phyloP scores from a whole-genome alignment of 805 yeast genomes.

The Lipomyces spencermartinsiae region DNA sequence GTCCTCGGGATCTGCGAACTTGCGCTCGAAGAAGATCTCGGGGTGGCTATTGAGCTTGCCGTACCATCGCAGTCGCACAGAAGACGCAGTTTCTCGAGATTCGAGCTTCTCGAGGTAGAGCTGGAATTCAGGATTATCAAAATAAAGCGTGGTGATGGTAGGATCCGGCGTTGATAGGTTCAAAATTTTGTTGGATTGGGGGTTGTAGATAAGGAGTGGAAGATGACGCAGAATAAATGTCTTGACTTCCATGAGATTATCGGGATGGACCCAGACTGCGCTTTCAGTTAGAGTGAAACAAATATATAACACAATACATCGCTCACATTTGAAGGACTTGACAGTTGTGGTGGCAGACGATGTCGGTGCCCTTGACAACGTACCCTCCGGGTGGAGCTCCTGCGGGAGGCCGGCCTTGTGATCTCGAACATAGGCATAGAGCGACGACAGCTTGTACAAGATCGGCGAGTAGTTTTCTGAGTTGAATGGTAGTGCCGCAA shows the following conservation, averaged over 20 bases:
- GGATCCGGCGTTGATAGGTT: slow-evolving; percentile 62
- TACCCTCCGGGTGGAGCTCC: slow-evolving; percentile 32
- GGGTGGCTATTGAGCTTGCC: slow-evolving; percentile 80
- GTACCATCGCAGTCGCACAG: slow-evolving; percentile 88
- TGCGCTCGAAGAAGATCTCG: slow-evolving; percentile 81
- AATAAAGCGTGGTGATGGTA: slow-evolving; percentile 81
- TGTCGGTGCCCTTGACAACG: slow-evolving; percentile 26
- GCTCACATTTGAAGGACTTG: slow-evolving; percentile 45
- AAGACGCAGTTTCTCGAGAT: slow-evolving; percentile 55
- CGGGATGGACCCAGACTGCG: slow-evolving; percentile 97
- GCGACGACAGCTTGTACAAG: slow-evolving; percentile 73
- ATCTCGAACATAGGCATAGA: slow-evolving; percentile 82
- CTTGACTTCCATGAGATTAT: slow-evolving; percentile 94
- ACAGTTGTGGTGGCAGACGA: slow-evolving; percentile 41
- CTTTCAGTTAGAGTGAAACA: background rate
- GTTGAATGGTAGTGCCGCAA: slow-evolving; percentile 87
- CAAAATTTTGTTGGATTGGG: slow-evolving; percentile 52
- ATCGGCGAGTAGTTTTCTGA: slow-evolving; percentile 94
- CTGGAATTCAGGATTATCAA: slow-evolving; percentile 83
- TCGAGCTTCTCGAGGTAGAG: slow-evolving; percentile 82
- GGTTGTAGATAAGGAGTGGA: slow-evolving; percentile 83
- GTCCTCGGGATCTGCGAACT: slow-evolving; percentile 56
- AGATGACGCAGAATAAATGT: slow-evolving; percentile 92
- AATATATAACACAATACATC: background rate
- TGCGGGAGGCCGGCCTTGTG: slow-evolving; percentile 51